A percentile compares a stretch with the other conserved stretches of the same genome.
Evolutionary conservation across 768 basidiomycete genomes (phyloP).

Genomic region (Trametopsis cervina): DNA sequence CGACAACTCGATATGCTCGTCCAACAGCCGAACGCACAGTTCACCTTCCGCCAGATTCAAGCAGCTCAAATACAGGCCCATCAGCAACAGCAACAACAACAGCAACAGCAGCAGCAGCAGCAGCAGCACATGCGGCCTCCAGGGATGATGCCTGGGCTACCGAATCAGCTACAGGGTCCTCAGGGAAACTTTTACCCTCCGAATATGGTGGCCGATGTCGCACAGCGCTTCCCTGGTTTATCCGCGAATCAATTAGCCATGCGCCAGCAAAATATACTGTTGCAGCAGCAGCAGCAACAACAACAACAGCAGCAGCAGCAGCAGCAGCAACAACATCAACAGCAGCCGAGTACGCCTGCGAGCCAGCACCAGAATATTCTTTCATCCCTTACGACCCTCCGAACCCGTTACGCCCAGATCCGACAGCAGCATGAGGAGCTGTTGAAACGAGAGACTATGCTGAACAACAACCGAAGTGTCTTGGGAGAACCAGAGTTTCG

Average conservation of each 20-base stretch:
- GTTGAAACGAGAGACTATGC: neutral
- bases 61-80: constrained; percentile 2
- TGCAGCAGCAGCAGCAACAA: too few relatives aligned
- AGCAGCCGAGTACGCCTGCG: neutral
- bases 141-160: neutral
- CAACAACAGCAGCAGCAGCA: too few relatives aligned
- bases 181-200: constrained; percentile 1
- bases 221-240: neutral
- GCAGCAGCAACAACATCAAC: too few relatives aligned
- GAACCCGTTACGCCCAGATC: neutral
- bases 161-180: constrained; percentile 1
- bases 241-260: neutral
- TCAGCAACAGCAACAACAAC: constrained; percentile 29
- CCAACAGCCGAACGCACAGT: constrained; percentile 14
- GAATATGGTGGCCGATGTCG: neutral
- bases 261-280: neutral
- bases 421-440: neutral
- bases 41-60: constrained; percentile 14
- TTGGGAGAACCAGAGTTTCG: neutral
- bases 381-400: neutral
- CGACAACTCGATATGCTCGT: constrained; percentile 22
- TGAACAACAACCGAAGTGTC: neutral
- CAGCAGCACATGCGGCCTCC: constrained; percentile 19
- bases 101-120: constrained; percentile 24
- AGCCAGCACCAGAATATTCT: neutral